Percentiles rank a stretch among this genome's conserved stretches.
phyloP scores from a whole-genome alignment of 2,329 filamentous ascomycete species.

The Calonectria crousiana region DNA sequence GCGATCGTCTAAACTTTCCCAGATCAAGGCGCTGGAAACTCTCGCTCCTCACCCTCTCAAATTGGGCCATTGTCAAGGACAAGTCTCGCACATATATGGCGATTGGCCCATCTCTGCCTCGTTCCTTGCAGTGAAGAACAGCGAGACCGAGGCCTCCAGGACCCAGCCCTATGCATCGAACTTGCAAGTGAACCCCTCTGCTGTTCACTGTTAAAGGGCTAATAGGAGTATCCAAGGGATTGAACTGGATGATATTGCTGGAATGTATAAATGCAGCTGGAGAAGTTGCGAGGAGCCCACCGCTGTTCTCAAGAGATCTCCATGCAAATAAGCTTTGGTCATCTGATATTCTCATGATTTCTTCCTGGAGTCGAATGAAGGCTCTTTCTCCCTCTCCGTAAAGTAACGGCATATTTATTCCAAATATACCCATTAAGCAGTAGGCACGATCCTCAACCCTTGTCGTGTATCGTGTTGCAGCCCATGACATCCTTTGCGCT shows the following conservation, averaged over 20 bases:
- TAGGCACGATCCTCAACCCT: neutral
- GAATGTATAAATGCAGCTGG: neutral
- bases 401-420: neutral
- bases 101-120: neutral
- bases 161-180: neutral
- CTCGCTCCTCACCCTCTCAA: neutral
- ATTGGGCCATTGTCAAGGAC: neutral
- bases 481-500: neutral
- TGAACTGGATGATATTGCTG: neutral
- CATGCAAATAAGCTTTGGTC: neutral
- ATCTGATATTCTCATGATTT: neutral
- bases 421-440: neutral
- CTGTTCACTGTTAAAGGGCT: neutral
- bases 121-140: neutral
- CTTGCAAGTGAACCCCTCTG: neutral
- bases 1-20: neutral
- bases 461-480: neutral
- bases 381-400: neutral
- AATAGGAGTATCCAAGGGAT: neutral
- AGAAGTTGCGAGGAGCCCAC: neutral
- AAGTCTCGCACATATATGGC: neutral
- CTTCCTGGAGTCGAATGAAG: neutral
- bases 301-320: neutral
- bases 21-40: neutral
- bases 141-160: neutral